Conservation (phyloP, 176 grass and related monocot species). For the Poa annua region DNA sequence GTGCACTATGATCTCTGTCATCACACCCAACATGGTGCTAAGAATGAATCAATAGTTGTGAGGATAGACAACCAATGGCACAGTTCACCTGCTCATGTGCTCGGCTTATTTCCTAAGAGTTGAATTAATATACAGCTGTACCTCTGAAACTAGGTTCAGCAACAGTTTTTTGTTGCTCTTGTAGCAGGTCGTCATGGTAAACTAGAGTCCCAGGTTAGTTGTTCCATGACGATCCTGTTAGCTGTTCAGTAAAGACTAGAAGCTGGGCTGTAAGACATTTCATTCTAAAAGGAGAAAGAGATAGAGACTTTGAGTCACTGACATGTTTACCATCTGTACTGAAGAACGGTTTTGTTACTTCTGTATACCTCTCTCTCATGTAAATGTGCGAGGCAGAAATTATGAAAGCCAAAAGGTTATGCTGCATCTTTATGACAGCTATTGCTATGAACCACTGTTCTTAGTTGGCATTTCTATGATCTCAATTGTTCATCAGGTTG, state of each 20-base stretch:
- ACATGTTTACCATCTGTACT: too few relatives aligned
- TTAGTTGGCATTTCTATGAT: too few relatives aligned
- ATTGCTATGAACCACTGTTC: too few relatives aligned
- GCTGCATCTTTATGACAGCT: too few relatives aligned
- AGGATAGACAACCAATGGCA: neutral
- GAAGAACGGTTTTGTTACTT: too few relatives aligned
- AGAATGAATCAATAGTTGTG: neutral
- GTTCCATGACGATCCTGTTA: neutral
- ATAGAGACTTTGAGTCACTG: too few relatives aligned
- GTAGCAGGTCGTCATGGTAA: neutral
- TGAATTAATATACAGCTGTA: neutral
- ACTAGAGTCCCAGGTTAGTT: neutral
- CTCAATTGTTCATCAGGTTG: too few relatives aligned
- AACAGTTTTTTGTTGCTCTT: neutral
- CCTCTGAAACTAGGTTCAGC: neutral
- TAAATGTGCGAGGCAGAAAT: too few relatives aligned
- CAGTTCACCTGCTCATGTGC: neutral
- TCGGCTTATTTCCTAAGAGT: neutral
- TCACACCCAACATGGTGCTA: neutral
- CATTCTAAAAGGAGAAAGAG: too few relatives aligned
- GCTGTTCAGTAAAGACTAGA: neutral
- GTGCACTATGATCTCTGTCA: neutral
- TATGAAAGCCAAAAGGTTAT: too few relatives aligned
- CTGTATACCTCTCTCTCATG: too few relatives aligned
- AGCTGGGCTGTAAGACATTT: neutral